Evolutionary conservation across 768 basidiomycete species (phyloP).

Genomic region (Exidia glandulosa): DNA sequence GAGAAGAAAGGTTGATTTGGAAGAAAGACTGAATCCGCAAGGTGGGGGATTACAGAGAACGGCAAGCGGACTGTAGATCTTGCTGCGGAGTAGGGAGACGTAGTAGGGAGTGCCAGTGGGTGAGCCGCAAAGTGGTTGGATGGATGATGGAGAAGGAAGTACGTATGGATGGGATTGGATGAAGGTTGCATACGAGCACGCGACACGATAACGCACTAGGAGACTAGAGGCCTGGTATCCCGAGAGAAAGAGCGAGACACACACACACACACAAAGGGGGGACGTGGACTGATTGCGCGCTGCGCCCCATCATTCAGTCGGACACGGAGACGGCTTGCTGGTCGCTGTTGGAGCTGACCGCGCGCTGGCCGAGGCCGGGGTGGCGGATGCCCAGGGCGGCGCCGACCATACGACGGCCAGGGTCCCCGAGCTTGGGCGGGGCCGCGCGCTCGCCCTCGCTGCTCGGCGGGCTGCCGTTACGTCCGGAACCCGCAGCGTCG

Average conservation of each 20-base stretch:
- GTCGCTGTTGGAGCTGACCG: slow-evolving; percentile 21
- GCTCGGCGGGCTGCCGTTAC: not conserved
- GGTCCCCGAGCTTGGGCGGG: slow-evolving; percentile 78
- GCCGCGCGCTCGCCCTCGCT: slow-evolving; percentile 22
- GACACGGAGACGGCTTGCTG: not conserved
- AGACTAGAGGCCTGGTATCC: not conserved
- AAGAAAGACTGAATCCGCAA: too few relatives aligned
- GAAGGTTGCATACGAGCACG: too few relatives aligned
- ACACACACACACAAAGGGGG: not conserved
- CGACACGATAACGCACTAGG: not conserved
- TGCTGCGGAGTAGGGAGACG: too few relatives aligned
- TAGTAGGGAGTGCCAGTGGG: too few relatives aligned
- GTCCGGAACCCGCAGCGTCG: slow-evolving; percentile 31
- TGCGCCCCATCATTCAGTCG: not conserved
- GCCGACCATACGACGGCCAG: slow-evolving; percentile 82
- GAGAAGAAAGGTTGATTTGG: too few relatives aligned
- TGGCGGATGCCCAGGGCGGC: slow-evolving; percentile 77
- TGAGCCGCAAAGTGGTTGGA: too few relatives aligned
- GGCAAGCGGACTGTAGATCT: too few relatives aligned
- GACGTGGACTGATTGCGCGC: not conserved
- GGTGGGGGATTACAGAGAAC: too few relatives aligned
- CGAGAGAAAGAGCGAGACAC: not conserved
- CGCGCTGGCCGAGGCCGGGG: slow-evolving; percentile 56
- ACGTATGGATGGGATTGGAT: not conserved
- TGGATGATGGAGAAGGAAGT: too few relatives aligned